phyloP scores from a whole-genome alignment of 129 eudicot genomes.

The Smallanthus sonchifolius region DNA sequence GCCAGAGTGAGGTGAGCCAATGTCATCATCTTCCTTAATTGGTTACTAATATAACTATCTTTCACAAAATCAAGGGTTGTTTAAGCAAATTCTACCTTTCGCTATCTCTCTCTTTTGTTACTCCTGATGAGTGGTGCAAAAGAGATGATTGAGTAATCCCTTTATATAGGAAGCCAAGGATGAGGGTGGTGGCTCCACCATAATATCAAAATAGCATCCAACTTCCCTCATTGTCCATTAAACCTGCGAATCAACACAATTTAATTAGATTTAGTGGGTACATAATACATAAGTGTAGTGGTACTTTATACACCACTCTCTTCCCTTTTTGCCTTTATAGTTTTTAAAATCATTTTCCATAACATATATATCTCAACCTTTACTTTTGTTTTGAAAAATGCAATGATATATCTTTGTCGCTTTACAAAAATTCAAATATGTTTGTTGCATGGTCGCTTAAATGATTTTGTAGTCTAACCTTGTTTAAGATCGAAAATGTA shows the following conservation, averaged over 20 bases:
- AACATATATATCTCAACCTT: neutral
- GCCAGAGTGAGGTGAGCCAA: too few relatives aligned
- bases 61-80: too few relatives aligned
- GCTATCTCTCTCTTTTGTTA: slow-evolving; percentile 11
- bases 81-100: too few relatives aligned
- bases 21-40: too few relatives aligned
- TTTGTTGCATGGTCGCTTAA: too few relatives aligned
- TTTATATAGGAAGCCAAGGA: slow-evolving; percentile 32
- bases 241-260: neutral
- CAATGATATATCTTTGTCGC: neutral
- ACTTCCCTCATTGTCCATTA: neutral
- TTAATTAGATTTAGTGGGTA: neutral
- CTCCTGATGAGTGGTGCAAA: neutral
- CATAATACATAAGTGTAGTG: neutral
- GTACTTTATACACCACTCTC: slow-evolving; percentile 2
- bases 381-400: neutral
- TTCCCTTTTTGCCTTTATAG: neutral
- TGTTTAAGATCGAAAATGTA: too few relatives aligned
- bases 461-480: too few relatives aligned
- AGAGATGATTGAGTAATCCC: neutral
- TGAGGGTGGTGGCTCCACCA: neutral
- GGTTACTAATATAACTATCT: too few relatives aligned
- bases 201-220: neutral
- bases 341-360: neutral
- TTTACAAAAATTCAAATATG: neutral